These are phyloP conservation scores for Nematocida parisii DNA, from an alignment of 371 early-diverging fungal genomes.

Conservation along the genomic window DNA sequence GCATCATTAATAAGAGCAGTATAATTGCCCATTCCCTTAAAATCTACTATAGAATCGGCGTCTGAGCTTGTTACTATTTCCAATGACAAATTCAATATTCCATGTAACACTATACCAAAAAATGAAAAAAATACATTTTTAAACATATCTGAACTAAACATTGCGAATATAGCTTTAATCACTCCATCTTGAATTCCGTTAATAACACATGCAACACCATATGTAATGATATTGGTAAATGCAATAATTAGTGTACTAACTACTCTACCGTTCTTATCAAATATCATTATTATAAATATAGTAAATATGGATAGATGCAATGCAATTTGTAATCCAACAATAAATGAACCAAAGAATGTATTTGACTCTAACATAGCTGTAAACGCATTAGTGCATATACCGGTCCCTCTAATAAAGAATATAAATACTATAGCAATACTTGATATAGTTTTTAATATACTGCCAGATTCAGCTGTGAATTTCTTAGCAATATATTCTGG, in stretches of 20 bases:
- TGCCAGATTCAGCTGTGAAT: background rate
- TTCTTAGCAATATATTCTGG: background rate
- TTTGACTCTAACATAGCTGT: background rate
- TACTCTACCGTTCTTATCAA: slow-evolving; percentile 12
- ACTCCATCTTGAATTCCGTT: background rate
- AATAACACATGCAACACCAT: background rate
- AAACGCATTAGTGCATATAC: background rate
- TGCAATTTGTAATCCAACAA: slow-evolving; percentile 3
- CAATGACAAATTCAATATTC: background rate
- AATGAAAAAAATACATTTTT: background rate
- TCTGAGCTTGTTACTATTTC: background rate
- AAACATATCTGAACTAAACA: background rate
- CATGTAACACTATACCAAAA: background rate
- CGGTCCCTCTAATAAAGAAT: slow-evolving; percentile 9
- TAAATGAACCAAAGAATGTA: background rate
- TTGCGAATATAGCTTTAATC: background rate
- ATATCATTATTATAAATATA: slow-evolving; percentile 19
- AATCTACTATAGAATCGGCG: background rate
- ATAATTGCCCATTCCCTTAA: background rate
- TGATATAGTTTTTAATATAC: background rate
- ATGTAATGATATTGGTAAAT: background rate
- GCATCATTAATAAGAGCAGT: background rate
- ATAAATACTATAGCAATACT: background rate
- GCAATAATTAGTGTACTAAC: background rate
- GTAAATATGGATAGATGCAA: slow-evolving; percentile 1